These are phyloP conservation scores for Maudiozyma serrabonitensis DNA, from an alignment of 805 yeast genomes.

Conservation along the genomic window DNA sequence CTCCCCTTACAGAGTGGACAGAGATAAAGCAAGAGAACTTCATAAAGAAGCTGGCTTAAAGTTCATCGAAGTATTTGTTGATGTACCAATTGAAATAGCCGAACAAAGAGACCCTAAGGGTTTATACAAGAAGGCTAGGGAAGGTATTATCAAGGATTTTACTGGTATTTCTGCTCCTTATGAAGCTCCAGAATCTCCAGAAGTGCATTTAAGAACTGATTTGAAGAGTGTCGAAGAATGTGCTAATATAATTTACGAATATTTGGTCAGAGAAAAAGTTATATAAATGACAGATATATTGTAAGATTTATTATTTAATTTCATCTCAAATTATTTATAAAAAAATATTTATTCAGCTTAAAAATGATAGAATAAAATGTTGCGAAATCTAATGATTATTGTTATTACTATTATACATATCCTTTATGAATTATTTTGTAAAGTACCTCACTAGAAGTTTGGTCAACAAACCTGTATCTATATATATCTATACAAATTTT, in stretches of 20 bases:
- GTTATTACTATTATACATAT: no score
- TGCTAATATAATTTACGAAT: conserved; percentile 61
- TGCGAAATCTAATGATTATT: no score
- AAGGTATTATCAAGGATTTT: conserved; percentile 86
- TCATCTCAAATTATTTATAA: no score
- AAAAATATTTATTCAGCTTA: no score
- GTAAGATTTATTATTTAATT: no score
- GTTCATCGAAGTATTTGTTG: conserved; percentile 83
- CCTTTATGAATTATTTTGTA: no score
- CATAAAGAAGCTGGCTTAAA: conserved; percentile 70
- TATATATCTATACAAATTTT: no score
- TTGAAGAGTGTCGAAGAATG: conserved; percentile 68
- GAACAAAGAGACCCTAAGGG: conserved; percentile 98
- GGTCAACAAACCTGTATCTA: no score
- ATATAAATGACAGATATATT: background rate
- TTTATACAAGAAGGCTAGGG: conserved; percentile 90
- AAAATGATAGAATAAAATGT: no score
- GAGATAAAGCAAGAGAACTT: conserved; percentile 75
- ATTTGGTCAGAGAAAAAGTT: conserved; percentile 45
- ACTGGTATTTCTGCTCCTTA: conserved; percentile 95
- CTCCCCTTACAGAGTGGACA: conserved; percentile 79
- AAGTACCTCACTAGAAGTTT: no score
- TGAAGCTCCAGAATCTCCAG: conserved; percentile 83
- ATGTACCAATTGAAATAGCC: conserved; percentile 89
- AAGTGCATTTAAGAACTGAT: conserved; percentile 70